Base-by-base conservation (phyloP, 1,284 basidiomycete genomes). In the Kwoniella shivajii region DNA sequence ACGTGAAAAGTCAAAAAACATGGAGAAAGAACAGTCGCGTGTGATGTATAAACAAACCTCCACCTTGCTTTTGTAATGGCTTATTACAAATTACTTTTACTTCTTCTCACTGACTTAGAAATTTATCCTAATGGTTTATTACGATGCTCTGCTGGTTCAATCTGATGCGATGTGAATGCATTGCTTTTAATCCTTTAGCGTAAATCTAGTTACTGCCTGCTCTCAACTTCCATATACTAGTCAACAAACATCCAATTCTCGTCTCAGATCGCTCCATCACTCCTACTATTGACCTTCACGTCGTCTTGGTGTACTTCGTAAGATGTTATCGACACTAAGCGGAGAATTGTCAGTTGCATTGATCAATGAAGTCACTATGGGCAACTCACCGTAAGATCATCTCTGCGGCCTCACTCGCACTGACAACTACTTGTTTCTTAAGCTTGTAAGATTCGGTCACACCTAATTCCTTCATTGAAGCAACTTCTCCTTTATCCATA, bases 391-490 rank as follows among this genome's bases (percentile, higher is more conserved):
- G 84, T 66, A 99, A 84, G 65, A 98, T 97, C 93, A 99, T 98
- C 82, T 99, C 96, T 1, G 92, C 89, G 9, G 95, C 96, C 77
- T 99, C 96, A 61, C 87, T 93, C 1, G 96, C 94, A 68, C 90
- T 93, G 50, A 91, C 80, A 3, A 99, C 88, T 0, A 99, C 94
- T 79, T 97, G 94, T 42, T 88, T 82, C 81, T 99, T 99, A 63
- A 99, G 82, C 82, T 99, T 99, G 81, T 92, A 99, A 68, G 89
- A 92, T 80, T 99, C 95, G 0, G 93, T 96, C 38, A 99, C 80
- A 37, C 95, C 96, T 5, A 93, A 82, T 50, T 86, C 79, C 66
- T 80, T 83, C 96, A 99, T 99, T 13, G 90, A 93, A 0, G 85
- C 92, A 50, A 99, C 86, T 2, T 81, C 80, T 10, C 91, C 96